Percentiles rank a stretch among this genome's conserved stretches.
phyloP scores from a whole-genome alignment of 441 rosid genomes.

The Erysimum pusillum region DNA sequence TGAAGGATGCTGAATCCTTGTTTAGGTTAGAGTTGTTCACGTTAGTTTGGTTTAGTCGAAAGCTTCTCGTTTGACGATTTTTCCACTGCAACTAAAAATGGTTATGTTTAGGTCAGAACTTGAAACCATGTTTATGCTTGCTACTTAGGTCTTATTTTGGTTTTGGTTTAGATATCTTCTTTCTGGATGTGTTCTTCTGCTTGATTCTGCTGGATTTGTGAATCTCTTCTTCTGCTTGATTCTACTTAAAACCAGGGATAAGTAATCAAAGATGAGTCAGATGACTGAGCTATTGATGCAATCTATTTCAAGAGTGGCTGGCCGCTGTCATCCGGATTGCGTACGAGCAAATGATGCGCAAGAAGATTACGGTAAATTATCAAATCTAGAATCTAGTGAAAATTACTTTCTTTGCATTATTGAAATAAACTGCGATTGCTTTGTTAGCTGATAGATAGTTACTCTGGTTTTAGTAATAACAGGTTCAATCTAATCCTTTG shows the following conservation, averaged over 20 bases:
- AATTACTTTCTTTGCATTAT: background rate
- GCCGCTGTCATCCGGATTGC: background rate
- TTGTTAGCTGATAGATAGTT: background rate
- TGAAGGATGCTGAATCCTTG: background rate
- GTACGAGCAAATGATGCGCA: background rate
- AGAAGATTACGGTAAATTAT: conserved; percentile 11
- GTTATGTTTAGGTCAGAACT: background rate
- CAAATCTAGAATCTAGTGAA: background rate
- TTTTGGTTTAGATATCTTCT: background rate
- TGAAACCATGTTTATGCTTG: background rate
- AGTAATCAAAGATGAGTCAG: background rate
- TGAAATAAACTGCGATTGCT: background rate
- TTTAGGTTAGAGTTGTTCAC: background rate
- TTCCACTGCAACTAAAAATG: background rate
- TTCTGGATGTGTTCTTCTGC: background rate
- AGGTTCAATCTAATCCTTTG: background rate
- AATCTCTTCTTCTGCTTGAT: background rate
- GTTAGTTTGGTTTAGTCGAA: background rate
- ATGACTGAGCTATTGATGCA: background rate
- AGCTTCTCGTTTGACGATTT: background rate
- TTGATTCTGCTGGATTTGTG: background rate
- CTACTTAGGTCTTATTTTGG: background rate
- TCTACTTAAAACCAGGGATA: conserved; percentile 8
- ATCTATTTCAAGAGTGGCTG: background rate
- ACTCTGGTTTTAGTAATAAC: too few species aligned